Evolutionary conservation across 129 eudicot genomes (phyloP).

Genomic region (Flaveria robusta): DNA sequence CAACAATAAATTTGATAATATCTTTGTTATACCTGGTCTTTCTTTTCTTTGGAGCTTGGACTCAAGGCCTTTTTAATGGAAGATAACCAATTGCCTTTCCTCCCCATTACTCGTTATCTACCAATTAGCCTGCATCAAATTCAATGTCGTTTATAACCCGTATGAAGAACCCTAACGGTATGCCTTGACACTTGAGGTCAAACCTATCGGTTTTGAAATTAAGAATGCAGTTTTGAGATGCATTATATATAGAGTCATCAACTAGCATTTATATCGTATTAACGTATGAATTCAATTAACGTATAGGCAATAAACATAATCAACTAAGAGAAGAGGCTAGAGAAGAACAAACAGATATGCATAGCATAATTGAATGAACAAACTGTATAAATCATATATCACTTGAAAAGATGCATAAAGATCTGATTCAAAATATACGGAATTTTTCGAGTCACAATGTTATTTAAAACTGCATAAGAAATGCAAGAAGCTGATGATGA

Average conservation of each 20-base stretch:
- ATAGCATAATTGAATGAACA: not conserved
- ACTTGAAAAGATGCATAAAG: not conserved
- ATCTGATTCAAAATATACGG: not conserved
- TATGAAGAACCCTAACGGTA: not conserved
- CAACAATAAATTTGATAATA: not conserved
- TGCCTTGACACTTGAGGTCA: conserved; percentile 2
- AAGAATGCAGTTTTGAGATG: not conserved
- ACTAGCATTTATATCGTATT: conserved; percentile 8
- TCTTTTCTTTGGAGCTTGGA: conserved; percentile 72
- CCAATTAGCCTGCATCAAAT: conserved; percentile 31
- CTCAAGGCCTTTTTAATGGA: conserved; percentile 85
- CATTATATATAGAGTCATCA: conserved; percentile 3
- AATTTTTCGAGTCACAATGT: not conserved
- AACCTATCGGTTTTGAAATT: conserved; percentile 1
- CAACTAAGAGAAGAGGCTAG: not conserved
- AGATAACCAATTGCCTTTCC: conserved; percentile 78
- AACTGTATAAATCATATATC: not conserved
- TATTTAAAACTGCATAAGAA: not conserved
- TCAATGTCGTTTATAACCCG: not conserved
- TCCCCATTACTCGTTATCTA: conserved; percentile 69
- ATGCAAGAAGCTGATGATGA: not conserved
- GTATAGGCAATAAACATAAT: conserved; percentile 14
- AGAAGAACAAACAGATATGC: not conserved
- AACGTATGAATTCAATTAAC: conserved; percentile 7
- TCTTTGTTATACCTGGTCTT: conserved; percentile 47